These are phyloP conservation scores for Trichoderma guizhouense DNA, from an alignment of 2,329 filamentous ascomycete genomes.

Conservation along the genomic window DNA sequence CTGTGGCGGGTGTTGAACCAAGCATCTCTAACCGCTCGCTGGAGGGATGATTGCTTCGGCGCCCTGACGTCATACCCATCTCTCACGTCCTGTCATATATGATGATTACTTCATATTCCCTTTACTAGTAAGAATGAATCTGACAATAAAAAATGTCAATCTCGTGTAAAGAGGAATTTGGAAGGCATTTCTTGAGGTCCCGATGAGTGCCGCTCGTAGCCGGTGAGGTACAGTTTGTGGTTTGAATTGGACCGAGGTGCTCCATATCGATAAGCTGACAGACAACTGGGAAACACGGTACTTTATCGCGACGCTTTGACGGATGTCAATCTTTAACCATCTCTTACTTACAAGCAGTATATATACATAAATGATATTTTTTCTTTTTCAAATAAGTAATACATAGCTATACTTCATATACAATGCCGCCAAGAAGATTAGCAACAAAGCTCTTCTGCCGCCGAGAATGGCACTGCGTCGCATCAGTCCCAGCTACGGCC, in stretches of 20 bases:
- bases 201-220: conserved; percentile 4
- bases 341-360: not conserved
- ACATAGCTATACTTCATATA: too few relatives aligned
- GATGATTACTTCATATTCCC: not conserved
- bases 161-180: not conserved
- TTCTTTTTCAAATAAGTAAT: not conserved
- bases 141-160: not conserved
- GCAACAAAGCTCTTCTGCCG: not conserved
- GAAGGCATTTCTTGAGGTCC: not conserved
- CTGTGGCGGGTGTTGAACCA: not conserved
- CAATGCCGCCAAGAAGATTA: not conserved
- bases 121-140: not conserved
- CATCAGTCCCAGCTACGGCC: not conserved
- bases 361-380: not conserved
- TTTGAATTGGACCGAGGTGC: not conserved
- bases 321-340: not conserved
- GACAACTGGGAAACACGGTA: not conserved
- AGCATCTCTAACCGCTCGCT: not conserved
- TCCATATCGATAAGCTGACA: not conserved
- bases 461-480: not conserved
- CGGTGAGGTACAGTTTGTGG: not conserved
- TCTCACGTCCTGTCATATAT: not conserved
- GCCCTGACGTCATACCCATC: not conserved
- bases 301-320: not conserved
- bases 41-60: not conserved